A percentile compares a stretch with the other conserved stretches of the same genome.
Conservation (phyloP, 768 basidiomycete genomes). For the Lactifluus hygrophoroides region DNA sequence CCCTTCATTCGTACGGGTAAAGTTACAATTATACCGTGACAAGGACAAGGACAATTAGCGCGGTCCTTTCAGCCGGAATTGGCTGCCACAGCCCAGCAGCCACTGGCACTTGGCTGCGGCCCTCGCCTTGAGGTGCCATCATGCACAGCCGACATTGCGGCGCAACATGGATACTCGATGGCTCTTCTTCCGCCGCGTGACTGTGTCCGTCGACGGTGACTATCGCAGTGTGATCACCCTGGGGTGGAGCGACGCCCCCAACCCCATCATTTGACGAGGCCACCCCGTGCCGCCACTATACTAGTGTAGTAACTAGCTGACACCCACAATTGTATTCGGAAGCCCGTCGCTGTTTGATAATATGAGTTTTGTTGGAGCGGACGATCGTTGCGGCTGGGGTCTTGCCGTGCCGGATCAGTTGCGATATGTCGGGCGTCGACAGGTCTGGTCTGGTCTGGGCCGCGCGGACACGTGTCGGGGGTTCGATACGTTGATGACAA, state of each 20-base stretch:
- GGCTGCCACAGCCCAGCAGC: slow-evolving; percentile 10
- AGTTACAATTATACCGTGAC: no score
- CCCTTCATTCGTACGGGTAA: not conserved
- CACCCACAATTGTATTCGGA: not conserved
- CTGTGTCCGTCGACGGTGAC: not conserved
- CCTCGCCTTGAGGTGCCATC: slow-evolving; percentile 5
- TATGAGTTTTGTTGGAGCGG: no score
- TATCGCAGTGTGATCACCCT: not conserved
- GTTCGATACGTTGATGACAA: not conserved
- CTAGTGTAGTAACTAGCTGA: not conserved
- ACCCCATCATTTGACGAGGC: not conserved
- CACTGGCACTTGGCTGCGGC: not conserved
- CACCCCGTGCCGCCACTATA: not conserved
- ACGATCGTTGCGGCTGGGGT: not conserved
- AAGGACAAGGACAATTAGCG: not conserved
- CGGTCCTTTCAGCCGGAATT: not conserved
- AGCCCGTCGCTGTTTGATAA: not conserved
- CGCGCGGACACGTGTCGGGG: slow-evolving; percentile 2
- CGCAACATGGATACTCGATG: slow-evolving; percentile 1
- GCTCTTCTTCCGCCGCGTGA: not conserved
- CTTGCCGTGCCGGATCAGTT: not conserved
- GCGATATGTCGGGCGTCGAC: not conserved
- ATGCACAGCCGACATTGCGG: slow-evolving; percentile 3
- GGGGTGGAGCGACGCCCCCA: not conserved
- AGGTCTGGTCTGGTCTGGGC: not conserved